Percentiles rank a stretch among this genome's conserved stretches.
Conservation (phyloP, 345 rosid genomes). For the Eucalyptus sp. region DNA sequence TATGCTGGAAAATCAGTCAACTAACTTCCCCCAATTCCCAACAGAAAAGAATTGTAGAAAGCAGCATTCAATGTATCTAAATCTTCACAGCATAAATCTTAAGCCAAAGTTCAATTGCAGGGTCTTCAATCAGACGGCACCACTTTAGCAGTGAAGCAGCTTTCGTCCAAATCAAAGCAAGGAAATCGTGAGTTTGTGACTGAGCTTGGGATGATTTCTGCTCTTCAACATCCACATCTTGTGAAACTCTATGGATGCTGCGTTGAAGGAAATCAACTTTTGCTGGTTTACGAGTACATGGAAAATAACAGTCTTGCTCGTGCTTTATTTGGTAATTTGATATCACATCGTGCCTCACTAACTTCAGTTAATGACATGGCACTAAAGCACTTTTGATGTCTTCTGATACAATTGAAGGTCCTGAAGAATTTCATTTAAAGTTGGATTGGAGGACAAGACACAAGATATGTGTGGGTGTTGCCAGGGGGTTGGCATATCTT, state of each 20-base stretch:
- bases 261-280: constrained; percentile 7
- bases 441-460: constrained; percentile 11
- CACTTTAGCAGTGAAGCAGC: constrained; percentile 36
- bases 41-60: neutral
- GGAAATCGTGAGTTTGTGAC: constrained; percentile 20
- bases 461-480: constrained; percentile 17
- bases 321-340: constrained; percentile 1
- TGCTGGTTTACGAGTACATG: constrained; percentile 12
- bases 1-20: neutral
- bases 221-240: constrained; percentile 11
- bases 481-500: constrained; percentile 19
- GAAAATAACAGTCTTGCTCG: constrained; percentile 12
- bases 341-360: neutral
- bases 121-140: constrained; percentile 4
- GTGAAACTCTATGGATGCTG: constrained; percentile 14
- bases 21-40: neutral
- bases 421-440: neutral
- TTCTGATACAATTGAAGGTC: neutral
- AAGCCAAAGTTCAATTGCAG: neutral
- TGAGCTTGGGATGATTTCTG: constrained; percentile 13
- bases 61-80: neutral
- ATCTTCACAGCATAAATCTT: neutral
- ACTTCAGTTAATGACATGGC: neutral
- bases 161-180: constrained; percentile 57
- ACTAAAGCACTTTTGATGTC: neutral